A percentile compares a stretch with the other conserved stretches of the same genome.
phyloP scores from a whole-genome alignment of 106 monocot genomes.

The Acorus calamus region DNA sequence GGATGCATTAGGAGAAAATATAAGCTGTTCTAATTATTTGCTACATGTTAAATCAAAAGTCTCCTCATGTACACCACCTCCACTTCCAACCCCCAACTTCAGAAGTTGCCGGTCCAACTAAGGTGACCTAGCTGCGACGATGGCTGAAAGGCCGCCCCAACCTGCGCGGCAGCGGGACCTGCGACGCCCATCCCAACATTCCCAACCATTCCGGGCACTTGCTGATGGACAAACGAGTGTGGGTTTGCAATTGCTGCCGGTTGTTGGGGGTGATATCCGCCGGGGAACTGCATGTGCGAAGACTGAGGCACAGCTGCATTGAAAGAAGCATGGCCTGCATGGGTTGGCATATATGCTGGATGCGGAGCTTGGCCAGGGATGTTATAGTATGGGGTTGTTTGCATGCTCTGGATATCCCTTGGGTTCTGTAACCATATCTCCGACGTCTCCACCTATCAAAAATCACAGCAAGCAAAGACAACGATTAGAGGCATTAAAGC shows the following conservation, averaged over 20 bases:
- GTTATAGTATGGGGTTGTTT: slow-evolving; percentile 46
- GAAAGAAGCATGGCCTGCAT: slow-evolving; percentile 54
- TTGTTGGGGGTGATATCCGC: slow-evolving; percentile 58
- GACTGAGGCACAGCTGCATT: slow-evolving; percentile 40
- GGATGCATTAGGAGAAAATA: too few relatives aligned
- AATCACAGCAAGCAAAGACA: not conserved
- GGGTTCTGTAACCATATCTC: slow-evolving; percentile 78
- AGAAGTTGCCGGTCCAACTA: slow-evolving; percentile 57
- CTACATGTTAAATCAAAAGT: too few relatives aligned
- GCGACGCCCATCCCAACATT: slow-evolving; percentile 45
- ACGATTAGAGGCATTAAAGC: too few relatives aligned
- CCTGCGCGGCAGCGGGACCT: slow-evolving; percentile 13
- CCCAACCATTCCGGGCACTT: slow-evolving; percentile 21
- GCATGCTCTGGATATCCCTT: slow-evolving; percentile 52
- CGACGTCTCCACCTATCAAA: slow-evolving; percentile 43
- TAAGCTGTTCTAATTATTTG: too few relatives aligned
- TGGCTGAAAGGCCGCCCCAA: slow-evolving; percentile 59
- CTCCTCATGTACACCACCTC: too few relatives aligned
- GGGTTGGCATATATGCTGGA: slow-evolving; percentile 34
- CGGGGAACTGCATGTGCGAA: slow-evolving; percentile 47
- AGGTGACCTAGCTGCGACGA: slow-evolving; percentile 38
- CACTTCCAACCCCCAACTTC: not conserved
- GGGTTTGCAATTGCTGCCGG: slow-evolving; percentile 32
- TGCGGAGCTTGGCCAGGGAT: slow-evolving; percentile 34
- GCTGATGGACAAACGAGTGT: slow-evolving; percentile 54